Evolutionary conservation across 83 land plant genomes (phyloP), one percentile per base, ranked within the genome.

Genomic region (Isoetes engelmannii): DNA sequence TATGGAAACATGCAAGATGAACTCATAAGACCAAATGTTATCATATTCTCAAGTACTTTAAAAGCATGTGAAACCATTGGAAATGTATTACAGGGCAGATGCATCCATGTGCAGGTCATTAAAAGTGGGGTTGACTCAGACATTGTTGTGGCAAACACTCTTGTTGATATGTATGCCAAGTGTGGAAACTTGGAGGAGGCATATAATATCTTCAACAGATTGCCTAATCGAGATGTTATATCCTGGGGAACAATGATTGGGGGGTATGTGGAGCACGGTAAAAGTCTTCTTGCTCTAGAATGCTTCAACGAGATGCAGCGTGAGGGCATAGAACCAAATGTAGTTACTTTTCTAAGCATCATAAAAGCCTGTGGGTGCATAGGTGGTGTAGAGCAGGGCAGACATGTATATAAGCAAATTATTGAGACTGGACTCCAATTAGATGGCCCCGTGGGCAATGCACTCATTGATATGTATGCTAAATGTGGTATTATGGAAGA

Each of bases 141-240:
- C 18, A 62, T 51, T 15, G n/a, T 51, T 51, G 7, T 62, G 10
- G 41, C 65, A 62, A 62, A 62, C 37, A 37, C 65, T 37, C 65
- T 62, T 19, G 43, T 62, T 6, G 37, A 47, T 47, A 62, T 62
- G 65, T 62, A 62, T 62, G 65, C 47, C 43, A 37, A 19, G 45
- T 62, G 6, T 21, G 65, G 65, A 3, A 37, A 13, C 5, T 62
- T 62, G 21, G 45, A 6, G 44, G 65, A 62, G 65, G 65, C 43
- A 6, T n/a, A 18, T 37, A 37, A 7, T 43, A 37, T 62, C n/a
- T 62, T 62, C 65, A 37, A 62, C 43, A 37, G 1, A 37, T 62
- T 62, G 65, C 65, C 65, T 20, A 8, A 62, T 6, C 65, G 42
- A 21, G 65, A 62, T 62, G 44, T 62, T 20, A n/a, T 62, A 6